phyloP scores from a whole-genome alignment of 2,329 filamentous ascomycete species.

The Fusarium domesticum region DNA sequence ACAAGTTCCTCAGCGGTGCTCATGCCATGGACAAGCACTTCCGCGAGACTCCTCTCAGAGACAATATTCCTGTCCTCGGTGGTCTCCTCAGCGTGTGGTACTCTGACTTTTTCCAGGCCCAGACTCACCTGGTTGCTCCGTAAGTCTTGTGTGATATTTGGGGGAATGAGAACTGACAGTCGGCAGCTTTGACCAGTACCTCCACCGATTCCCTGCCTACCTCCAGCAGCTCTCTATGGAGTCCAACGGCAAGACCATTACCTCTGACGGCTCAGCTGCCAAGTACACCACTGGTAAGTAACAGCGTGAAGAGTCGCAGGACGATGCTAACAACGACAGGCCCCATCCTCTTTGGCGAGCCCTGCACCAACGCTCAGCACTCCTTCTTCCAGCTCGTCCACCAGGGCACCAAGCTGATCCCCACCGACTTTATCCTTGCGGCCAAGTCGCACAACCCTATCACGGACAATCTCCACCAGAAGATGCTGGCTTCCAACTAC shows the following conservation, averaged over 20 bases:
- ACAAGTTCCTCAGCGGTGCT: slow-evolving; percentile 89
- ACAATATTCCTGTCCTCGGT: slow-evolving; percentile 92
- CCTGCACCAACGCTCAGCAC: slow-evolving; percentile 98
- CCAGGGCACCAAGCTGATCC: slow-evolving; percentile 98
- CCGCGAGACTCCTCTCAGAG: slow-evolving; percentile 79
- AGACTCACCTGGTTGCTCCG: slow-evolving; percentile 96
- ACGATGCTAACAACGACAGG: slow-evolving; percentile 41
- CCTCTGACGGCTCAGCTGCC: slow-evolving; percentile 80
- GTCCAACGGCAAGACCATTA: slow-evolving; percentile 97
- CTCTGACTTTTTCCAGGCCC: slow-evolving; percentile 96
- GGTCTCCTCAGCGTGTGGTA: slow-evolving; percentile 98
- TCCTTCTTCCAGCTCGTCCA: slow-evolving; percentile 99
- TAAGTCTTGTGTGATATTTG: slow-evolving; percentile 45
- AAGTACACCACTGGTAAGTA: slow-evolving; percentile 84
- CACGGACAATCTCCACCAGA: slow-evolving; percentile 89
- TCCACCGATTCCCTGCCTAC: slow-evolving; percentile 98
- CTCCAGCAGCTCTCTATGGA: slow-evolving; percentile 99
- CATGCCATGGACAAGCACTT: slow-evolving; percentile 99
- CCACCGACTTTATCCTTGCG: slow-evolving; percentile 95
- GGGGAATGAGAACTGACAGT: slow-evolving; percentile 8
- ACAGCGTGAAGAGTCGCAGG: background rate
- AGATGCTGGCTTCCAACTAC: slow-evolving; percentile 91
- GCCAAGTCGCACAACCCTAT: slow-evolving; percentile 97
- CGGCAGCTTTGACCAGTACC: slow-evolving; percentile 89
- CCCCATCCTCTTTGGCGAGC: slow-evolving; percentile 94